These are phyloP conservation scores for Aspergillus nomiae DNA, from an alignment of 2,329 filamentous ascomycete genomes.

Conservation along the genomic window DNA sequence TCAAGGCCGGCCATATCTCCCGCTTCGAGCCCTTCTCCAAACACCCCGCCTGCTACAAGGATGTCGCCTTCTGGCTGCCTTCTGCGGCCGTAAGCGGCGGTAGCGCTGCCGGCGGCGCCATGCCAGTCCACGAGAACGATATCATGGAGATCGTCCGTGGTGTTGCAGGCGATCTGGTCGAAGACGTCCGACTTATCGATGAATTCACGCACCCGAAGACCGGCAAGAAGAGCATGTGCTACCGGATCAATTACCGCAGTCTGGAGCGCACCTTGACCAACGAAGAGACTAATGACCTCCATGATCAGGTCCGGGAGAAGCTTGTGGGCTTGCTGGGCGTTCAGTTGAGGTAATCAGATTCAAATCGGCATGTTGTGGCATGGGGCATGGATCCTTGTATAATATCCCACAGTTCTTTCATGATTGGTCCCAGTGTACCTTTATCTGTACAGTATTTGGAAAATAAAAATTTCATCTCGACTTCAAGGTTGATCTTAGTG, in stretches of 20 bases:
- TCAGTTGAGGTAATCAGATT: conserved; percentile 63
- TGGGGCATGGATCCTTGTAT: conserved; percentile 6
- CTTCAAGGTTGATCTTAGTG: not conserved
- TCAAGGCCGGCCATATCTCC: conserved; percentile 57
- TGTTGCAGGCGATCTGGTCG: conserved; percentile 78
- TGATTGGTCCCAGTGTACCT: not conserved
- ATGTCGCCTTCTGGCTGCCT: conserved; percentile 89
- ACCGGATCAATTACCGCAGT: conserved; percentile 91
- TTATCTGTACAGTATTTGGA: not conserved
- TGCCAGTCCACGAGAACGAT: conserved; percentile 86
- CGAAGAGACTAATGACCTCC: conserved; percentile 74
- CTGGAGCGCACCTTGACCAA: conserved; percentile 88
- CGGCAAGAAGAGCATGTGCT: conserved; percentile 80
- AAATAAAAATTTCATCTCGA: not conserved
- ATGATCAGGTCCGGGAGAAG: conserved; percentile 65
- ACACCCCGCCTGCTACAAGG: conserved; percentile 84
- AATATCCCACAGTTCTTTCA: not conserved
- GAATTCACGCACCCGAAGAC: conserved; percentile 88
- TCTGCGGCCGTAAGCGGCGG: conserved; percentile 41
- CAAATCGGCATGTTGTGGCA: not conserved
- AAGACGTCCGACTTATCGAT: conserved; percentile 83
- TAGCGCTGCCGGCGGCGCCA: conserved; percentile 40
- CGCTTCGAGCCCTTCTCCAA: conserved; percentile 88
- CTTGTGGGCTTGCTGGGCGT: conserved; percentile 75
- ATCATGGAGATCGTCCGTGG: conserved; percentile 92